phyloP scores from a whole-genome alignment of 2,329 filamentous ascomycete genomes.

The Xylariales sp. region DNA sequence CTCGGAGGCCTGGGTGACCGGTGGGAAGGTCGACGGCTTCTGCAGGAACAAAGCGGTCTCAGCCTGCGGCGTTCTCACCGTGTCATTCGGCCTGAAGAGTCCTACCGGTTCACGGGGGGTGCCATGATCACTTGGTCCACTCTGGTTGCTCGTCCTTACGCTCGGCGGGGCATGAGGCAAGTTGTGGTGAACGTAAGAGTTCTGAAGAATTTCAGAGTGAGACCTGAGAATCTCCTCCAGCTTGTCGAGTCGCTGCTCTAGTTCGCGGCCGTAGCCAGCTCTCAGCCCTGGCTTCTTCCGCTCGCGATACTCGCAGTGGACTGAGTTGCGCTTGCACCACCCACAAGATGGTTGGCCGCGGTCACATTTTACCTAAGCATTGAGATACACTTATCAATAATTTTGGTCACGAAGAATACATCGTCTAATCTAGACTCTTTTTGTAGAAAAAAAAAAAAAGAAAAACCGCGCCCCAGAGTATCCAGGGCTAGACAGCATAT shows the following conservation, averaged over 20 bases:
- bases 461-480: no score
- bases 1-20: constrained; percentile 43
- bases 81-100: constrained; percentile 46
- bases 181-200: constrained; percentile 38
- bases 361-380: constrained; percentile 66
- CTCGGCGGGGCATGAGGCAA: constrained; percentile 32
- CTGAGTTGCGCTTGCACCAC: constrained; percentile 62
- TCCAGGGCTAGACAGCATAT: no score
- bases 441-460: not conserved
- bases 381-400: no score
- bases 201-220: constrained; percentile 64
- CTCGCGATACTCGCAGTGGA: constrained; percentile 63
- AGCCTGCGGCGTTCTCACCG: constrained; percentile 48
- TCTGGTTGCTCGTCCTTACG: constrained; percentile 45
- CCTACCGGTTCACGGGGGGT: constrained; percentile 45
- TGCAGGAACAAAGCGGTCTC: constrained; percentile 59
- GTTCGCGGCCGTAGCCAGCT: constrained; percentile 66
- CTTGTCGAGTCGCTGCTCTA: constrained; percentile 68
- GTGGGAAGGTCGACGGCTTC: constrained; percentile 47
- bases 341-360: constrained; percentile 68
- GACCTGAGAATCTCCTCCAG: constrained; percentile 62
- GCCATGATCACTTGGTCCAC: constrained; percentile 50
- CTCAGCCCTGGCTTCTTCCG: constrained; percentile 63
- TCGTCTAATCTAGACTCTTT: not conserved
- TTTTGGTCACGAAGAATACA: no score